These are phyloP conservation scores for Solanum hybrid DNA, from an alignment of 305 asterid species.

Conservation along the genomic window DNA sequence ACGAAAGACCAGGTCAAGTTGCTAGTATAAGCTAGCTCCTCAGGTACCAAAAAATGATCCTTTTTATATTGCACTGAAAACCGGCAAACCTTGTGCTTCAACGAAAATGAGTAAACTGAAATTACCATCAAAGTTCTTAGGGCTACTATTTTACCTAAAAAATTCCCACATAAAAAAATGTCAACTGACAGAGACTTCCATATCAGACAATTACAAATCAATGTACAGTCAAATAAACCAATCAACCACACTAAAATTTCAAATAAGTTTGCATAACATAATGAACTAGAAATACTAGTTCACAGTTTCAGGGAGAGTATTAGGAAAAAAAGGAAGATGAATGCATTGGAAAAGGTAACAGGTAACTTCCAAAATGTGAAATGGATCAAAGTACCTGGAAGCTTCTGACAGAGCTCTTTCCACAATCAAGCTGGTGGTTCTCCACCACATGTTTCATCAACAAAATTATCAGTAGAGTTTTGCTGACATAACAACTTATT, in stretches of 20 bases:
- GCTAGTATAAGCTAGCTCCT: not conserved
- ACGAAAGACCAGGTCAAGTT: not conserved
- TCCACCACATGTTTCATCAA: constrained; percentile 47
- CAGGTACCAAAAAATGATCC: not conserved
- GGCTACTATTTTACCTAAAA: not conserved
- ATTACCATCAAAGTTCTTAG: not conserved
- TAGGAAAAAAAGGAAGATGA: not conserved
- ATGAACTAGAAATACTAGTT: not conserved
- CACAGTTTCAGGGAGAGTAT: not conserved
- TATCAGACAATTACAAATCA: not conserved
- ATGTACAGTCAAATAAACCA: not conserved
- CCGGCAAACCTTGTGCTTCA: not conserved
- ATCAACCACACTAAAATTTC: not conserved
- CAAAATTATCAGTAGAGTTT: constrained; percentile 68
- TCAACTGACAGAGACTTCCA: not conserved
- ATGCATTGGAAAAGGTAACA: not conserved
- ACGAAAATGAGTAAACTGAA: not conserved
- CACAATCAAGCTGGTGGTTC: constrained; percentile 44
- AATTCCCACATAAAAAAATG: not conserved
- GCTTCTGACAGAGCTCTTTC: constrained; percentile 10
- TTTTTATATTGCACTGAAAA: not conserved
- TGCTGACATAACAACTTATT: constrained; percentile 64
- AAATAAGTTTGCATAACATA: not conserved
- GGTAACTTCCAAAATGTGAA: not conserved
- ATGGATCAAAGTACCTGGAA: constrained; percentile 27